phyloP scores from a whole-genome alignment of 2,329 filamentous ascomycete genomes.

The Boeremia lycopersici region DNA sequence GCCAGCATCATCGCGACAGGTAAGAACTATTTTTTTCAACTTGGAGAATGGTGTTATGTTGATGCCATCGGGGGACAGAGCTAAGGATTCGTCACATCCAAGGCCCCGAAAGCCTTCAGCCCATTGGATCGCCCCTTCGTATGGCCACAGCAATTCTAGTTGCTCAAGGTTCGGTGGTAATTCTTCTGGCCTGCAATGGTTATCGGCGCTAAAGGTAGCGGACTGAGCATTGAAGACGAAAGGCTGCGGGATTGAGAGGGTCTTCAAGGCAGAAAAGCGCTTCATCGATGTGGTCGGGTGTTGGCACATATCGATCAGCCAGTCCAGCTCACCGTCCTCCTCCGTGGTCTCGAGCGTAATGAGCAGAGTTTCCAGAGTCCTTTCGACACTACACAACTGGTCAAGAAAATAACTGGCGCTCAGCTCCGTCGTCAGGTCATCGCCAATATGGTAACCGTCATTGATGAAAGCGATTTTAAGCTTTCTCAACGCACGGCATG shows the following conservation, averaged over 20 bases:
- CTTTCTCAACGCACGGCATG: constrained; percentile 17
- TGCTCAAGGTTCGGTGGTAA: constrained; percentile 22
- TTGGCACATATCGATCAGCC: constrained; percentile 19
- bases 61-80: no score
- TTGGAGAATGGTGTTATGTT: not conserved
- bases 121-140: constrained; percentile 18
- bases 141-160: constrained; percentile 23
- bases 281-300: constrained; percentile 15
- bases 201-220: not conserved
- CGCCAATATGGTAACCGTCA: constrained; percentile 23
- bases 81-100: no score
- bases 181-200: constrained; percentile 3
- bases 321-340: constrained; percentile 20
- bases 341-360: constrained; percentile 23
- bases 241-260: constrained; percentile 21
- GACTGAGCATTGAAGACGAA: constrained; percentile 17
- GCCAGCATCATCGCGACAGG: constrained; percentile 21
- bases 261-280: constrained; percentile 16
- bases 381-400: constrained; percentile 19
- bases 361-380: constrained; percentile 16
- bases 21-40: constrained; percentile 18
- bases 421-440: constrained; percentile 18
- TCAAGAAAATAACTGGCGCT: constrained; percentile 22
- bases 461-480: constrained; percentile 26
- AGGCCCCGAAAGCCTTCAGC: constrained; percentile 1